phyloP scores from a whole-genome alignment of 2,329 filamentous ascomycete species.

The Pyricularia sp. region DNA sequence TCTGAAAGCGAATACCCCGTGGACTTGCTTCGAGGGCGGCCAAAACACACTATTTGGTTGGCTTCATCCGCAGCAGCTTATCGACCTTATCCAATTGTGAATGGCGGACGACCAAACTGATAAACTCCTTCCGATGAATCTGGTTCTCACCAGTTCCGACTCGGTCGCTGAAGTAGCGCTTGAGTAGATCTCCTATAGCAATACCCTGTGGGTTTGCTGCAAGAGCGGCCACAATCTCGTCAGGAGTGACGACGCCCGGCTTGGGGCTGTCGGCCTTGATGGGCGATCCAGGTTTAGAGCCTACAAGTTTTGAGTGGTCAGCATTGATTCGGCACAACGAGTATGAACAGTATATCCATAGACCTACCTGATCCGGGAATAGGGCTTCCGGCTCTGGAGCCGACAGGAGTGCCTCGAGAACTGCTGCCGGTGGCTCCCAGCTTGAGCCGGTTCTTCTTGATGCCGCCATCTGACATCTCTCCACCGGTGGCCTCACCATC shows the following conservation, averaged over 20 bases:
- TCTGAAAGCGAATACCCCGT: not conserved
- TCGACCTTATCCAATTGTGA: slow-evolving; percentile 43
- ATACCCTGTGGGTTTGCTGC: slow-evolving; percentile 42
- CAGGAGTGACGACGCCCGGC: slow-evolving; percentile 22
- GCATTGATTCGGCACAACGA: not conserved
- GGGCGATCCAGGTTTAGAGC: slow-evolving; percentile 14
- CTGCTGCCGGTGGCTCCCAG: slow-evolving; percentile 41
- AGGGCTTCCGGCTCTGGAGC: slow-evolving; percentile 55
- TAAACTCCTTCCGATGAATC: slow-evolving; percentile 46
- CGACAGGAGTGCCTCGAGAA: slow-evolving; percentile 42
- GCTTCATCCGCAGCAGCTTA: slow-evolving; percentile 35
- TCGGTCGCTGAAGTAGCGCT: slow-evolving; percentile 40
- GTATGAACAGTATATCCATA: not conserved
- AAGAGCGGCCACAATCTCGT: slow-evolving; percentile 46
- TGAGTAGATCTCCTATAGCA: slow-evolving; percentile 40
- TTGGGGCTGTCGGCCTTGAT: slow-evolving; percentile 5
- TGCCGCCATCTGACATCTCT: slow-evolving; percentile 52
- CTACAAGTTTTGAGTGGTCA: slow-evolving; percentile 15
- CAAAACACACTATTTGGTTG: not conserved
- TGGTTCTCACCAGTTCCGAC: slow-evolving; percentile 41
- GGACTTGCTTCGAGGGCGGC: not conserved
- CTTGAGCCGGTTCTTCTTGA: slow-evolving; percentile 32
- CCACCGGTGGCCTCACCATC: slow-evolving; percentile 65
- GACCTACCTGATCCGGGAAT: slow-evolving; percentile 19
- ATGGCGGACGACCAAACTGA: slow-evolving; percentile 47